Conservation (phyloP, 1,284 basidiomycete genomes). For the Rhodotorula sp. region DNA sequence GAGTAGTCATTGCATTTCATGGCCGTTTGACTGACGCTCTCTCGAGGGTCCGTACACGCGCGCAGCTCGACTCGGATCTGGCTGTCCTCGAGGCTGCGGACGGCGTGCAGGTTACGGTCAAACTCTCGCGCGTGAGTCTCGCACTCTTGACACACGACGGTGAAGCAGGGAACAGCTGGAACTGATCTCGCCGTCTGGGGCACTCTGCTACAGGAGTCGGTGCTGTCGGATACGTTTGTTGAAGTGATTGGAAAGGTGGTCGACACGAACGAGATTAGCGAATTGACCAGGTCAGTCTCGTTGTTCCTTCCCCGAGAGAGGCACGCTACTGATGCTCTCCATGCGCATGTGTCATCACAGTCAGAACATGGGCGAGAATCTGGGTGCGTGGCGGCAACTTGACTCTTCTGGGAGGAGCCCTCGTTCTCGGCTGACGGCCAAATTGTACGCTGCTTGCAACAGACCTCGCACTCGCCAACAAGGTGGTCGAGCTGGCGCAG, state of each 20-base stretch:
- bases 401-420: not conserved
- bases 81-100: conserved; percentile 69
- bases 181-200: not conserved
- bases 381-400: conserved; percentile 58
- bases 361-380: conserved; percentile 62
- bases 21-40: not conserved
- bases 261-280: conserved; percentile 62
- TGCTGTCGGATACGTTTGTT: conserved; percentile 60
- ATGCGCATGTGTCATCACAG: conserved; percentile 30
- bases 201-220: conserved; percentile 1
- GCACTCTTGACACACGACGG: not conserved
- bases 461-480: conserved; percentile 68
- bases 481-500: conserved; percentile 56
- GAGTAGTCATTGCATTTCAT: not conserved
- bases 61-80: conserved; percentile 58
- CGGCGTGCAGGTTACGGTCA: conserved; percentile 65
- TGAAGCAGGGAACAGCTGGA: too few relatives aligned
- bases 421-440: not conserved
- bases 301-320: not conserved
- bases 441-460: not conserved
- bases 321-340: not conserved
- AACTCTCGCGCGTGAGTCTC: conserved; percentile 54
- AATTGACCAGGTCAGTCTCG: conserved; percentile 53
- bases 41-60: not conserved
- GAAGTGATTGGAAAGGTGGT: conserved; percentile 72